These are phyloP conservation scores for Fagus sylvatica DNA, from an alignment of 306 rosid species.

Conservation along the genomic window DNA sequence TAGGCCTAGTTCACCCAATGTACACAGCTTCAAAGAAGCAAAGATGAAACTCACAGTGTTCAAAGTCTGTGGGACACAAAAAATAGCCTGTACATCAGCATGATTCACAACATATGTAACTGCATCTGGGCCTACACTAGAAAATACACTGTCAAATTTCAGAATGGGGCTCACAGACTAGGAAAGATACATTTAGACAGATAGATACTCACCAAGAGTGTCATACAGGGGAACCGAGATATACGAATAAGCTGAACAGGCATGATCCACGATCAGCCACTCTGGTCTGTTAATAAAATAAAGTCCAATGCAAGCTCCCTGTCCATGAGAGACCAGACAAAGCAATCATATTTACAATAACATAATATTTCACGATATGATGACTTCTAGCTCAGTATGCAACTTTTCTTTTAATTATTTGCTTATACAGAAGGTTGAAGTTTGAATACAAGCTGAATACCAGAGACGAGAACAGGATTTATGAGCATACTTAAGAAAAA, in stretches of 20 bases:
- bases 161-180: conserved; percentile 14
- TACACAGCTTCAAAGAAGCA: conserved; percentile 10
- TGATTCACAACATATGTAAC: conserved; percentile 79
- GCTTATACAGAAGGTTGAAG: not conserved
- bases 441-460: not conserved
- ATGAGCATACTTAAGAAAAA: not conserved
- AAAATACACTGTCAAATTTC: conserved; percentile 26
- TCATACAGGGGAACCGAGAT: conserved; percentile 94
- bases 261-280: conserved; percentile 95
- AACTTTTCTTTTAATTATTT: too few species aligned
- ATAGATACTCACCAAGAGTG: conserved; percentile 76
- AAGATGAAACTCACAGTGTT: conserved; percentile 64
- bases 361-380: not conserved
- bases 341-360: not conserved
- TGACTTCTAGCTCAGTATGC: not conserved
- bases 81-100: conserved; percentile 78
- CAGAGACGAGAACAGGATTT: not conserved
- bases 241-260: conserved; percentile 92
- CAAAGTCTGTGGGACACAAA: conserved; percentile 86
- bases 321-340: conserved; percentile 7
- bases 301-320: conserved; percentile 83
- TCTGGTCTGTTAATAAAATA: conserved; percentile 95
- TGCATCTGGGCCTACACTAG: conserved; percentile 88
- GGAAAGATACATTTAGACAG: conserved; percentile 14
- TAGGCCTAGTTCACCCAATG: not conserved